Base-by-base conservation (phyloP, 306 rosid genomes). In the Prinsepia uniflora region DNA sequence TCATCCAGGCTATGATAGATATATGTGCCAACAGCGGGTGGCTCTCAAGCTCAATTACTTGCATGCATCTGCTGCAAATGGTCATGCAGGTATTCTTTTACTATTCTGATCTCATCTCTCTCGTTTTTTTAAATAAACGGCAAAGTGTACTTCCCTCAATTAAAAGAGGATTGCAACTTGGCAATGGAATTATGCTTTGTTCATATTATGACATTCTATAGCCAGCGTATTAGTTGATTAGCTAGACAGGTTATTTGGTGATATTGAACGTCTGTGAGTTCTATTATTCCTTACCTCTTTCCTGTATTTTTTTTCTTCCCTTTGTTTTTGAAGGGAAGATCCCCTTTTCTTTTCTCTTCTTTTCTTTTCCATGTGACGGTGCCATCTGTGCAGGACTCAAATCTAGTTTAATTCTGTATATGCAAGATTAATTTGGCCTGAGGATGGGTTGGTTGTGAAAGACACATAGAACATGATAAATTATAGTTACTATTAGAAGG, bases 1-100 rank as follows among this genome's bases (percentile, higher is more conserved):
- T 94, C 68, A 94, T 89, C 74, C 98, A 94, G 92, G 98, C 98
- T 72, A 90, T 94, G 97, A 94, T 90, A 79, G 98, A 94, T 81
- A 89, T 94, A 75, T 90, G 97, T 74, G 94, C 97, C 65, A 94
- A 94, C 74, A 90, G 96, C 34, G 97, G 98, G 67, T 94, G 97
- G 98, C 92, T 94, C 65, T 86, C 90, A 40, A 94, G 98, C 84
- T 80, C 96, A 50, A 75, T 90, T 43, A 86, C 90, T 36, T 94
- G 97, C 84, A 94, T 94, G 97, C 96, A 83, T 80, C 95, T 94
- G 72, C 75, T 94, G 83, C 98, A 93, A 87, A 93, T 93, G 98
- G 84, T 93, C 86, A 86, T 93, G 87, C 96, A 93, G 98, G 98
- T 92, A 75, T 68, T 66, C 36, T 76, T 71, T 43, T 63, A 44